Evolutionary conservation across 805 yeast species (phyloP).

Genomic region (Zygosaccharomyces gambellarensis): DNA sequence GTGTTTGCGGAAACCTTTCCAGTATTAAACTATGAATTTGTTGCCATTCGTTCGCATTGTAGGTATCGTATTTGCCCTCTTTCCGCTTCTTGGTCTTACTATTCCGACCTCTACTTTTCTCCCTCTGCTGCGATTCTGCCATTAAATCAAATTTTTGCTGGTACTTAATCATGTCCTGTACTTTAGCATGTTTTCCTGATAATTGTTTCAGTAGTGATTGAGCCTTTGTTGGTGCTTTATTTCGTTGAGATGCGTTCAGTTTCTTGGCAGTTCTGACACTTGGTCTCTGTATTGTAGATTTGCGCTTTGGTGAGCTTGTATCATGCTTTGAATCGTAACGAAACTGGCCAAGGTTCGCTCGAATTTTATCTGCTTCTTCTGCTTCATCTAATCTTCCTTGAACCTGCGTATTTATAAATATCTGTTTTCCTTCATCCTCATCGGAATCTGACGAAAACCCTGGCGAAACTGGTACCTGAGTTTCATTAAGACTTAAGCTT

Average conservation of each 20-base stretch:
- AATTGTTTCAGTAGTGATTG: slow-evolving; percentile 21
- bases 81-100: neutral
- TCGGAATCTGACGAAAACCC: slow-evolving; percentile 6
- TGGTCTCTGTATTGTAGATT: neutral
- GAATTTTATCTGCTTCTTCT: slow-evolving; percentile 18
- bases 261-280: neutral
- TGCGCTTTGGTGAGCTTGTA: neutral
- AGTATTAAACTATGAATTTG: slow-evolving; percentile 15
- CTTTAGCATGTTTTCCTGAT: slow-evolving; percentile 33
- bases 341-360: slow-evolving; percentile 19
- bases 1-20: slow-evolving; percentile 23
- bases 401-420: slow-evolving; percentile 32
- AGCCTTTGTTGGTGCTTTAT: slow-evolving; percentile 12
- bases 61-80: slow-evolving; percentile 17
- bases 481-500: slow-evolving; percentile 6
- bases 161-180: slow-evolving; percentile 22
- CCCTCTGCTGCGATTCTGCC: neutral
- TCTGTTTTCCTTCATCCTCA: slow-evolving; percentile 6
- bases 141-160: slow-evolving; percentile 5
- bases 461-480: slow-evolving; percentile 15
- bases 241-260: slow-evolving; percentile 1
- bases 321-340: slow-evolving; percentile 14
- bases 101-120: neutral
- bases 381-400: slow-evolving; percentile 31
- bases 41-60: slow-evolving; percentile 31